phyloP scores from a whole-genome alignment of 2,329 filamentous ascomycete genomes.

The Ophiostoma himal-ulmi region DNA sequence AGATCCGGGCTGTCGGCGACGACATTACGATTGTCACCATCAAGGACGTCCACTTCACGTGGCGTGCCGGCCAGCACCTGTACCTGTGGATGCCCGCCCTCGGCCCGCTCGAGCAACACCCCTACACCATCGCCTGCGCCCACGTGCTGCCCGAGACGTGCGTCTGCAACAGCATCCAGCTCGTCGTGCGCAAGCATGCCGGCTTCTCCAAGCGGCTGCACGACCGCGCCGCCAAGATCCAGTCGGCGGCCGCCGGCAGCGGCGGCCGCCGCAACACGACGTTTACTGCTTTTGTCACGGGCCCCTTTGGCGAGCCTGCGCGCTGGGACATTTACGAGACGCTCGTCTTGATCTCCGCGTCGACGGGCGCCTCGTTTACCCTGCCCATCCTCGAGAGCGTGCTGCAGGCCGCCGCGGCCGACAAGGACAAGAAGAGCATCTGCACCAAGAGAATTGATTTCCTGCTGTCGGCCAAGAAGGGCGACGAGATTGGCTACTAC shows the following conservation, averaged over 20 bases:
- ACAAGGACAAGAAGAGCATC: conserved; percentile 28
- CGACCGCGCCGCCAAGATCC: conserved; percentile 34
- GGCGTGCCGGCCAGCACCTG: conserved; percentile 55
- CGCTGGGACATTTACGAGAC: conserved; percentile 55
- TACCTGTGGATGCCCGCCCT: conserved; percentile 56
- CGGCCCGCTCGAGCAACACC: conserved; percentile 51
- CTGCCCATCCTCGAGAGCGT: conserved; percentile 54
- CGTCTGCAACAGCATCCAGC: conserved; percentile 54
- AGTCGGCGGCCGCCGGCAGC: neutral
- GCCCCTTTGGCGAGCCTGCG: conserved; percentile 52
- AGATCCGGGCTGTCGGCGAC: conserved; percentile 44
- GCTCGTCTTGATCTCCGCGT: conserved; percentile 54
- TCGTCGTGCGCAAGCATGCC: conserved; percentile 50
- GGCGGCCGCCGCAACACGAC: no score
- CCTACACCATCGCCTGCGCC: conserved; percentile 56
- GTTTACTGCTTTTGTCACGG: conserved; percentile 46
- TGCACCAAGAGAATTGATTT: conserved; percentile 52
- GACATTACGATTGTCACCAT: conserved; percentile 54
- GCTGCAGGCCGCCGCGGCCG: conserved; percentile 34
- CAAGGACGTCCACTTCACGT: conserved; percentile 54
- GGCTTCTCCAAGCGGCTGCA: conserved; percentile 55
- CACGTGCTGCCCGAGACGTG: conserved; percentile 42
- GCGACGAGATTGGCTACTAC: conserved; percentile 53
- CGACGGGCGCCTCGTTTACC: conserved; percentile 58
- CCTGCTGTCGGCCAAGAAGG: conserved; percentile 46